Evolutionary conservation across 2,329 filamentous ascomycete species (phyloP), one percentile per base, ranked within the genome.

Genomic region (Cladophialophora immunda): DNA sequence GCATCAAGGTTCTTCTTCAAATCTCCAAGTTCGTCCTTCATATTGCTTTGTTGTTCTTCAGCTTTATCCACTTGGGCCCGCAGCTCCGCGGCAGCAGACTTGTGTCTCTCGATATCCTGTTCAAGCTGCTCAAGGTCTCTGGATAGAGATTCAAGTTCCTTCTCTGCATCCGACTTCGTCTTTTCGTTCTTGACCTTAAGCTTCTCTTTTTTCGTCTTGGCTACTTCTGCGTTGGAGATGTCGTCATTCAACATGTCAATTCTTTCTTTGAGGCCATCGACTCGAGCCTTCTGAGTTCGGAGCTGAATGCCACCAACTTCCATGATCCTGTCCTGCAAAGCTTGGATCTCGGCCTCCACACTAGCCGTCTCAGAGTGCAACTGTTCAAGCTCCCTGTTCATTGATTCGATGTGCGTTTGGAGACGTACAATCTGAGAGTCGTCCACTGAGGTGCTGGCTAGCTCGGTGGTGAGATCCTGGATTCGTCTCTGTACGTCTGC

Each of bases 251-350:
- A 85, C 13, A 89, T 87, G 56, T 90, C 84, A 64, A 98, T 93
- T 76, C 97, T 90, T 74, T 93, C 91, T 77, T 96, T 97, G 70
- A 96, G 83, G 6, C 89, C 87, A 76, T 98, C 94, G 36, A 99
- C 93, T 82, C 92, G 96, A 68, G 92, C 89, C 73, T 95, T 94
- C 77, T 99, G 94, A 19, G 90, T 87, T 63, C 95, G 90, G 19
- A 99, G 88, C 80, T 92, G 93, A 75, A 98, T 93, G 79, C 95
- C 95, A 75, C 95, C 95, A 70, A 97, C 90, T 79, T 97, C 91
- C 95, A 99, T 98, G 75, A 99, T 99, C 83, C 94, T 97, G 84
- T 95, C 90, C 77, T 99, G 94, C 1, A 99, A 84, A 22, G 86
- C 86, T 80, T 97, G 94, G 80, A 99, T 98, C 78, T 98, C 95